Conservation (phyloP, 345 rosid species). For the Boechera stricta region DNA sequence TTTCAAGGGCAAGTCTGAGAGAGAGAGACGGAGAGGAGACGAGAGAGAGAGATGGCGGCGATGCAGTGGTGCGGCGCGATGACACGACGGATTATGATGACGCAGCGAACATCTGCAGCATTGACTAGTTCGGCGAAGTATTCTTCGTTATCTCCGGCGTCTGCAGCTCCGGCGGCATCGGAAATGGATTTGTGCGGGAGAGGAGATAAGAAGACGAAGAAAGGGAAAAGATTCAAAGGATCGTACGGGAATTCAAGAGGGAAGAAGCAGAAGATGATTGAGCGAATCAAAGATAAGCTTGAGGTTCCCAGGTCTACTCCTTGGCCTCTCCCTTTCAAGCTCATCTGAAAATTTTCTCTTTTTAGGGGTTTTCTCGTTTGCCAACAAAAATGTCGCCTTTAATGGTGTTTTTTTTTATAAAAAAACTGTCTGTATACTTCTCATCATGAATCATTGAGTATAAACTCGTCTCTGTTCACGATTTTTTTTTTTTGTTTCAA, state of each 20-base stretch:
- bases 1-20: neutral
- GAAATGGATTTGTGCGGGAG: slow-evolving; percentile 74
- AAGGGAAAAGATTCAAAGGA: slow-evolving; percentile 90
- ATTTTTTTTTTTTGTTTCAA: neutral
- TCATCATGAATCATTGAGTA: slow-evolving; percentile 19
- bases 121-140: slow-evolving; percentile 3
- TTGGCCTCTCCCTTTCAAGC: slow-evolving; percentile 99
- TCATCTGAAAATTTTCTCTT: slow-evolving; percentile 54
- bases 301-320: slow-evolving; percentile 99
- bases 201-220: slow-evolving; percentile 93
- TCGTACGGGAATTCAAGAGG: slow-evolving; percentile 88
- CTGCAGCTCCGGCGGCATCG: slow-evolving; percentile 32
- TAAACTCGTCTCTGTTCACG: slow-evolving; percentile 15
- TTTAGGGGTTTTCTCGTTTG: slow-evolving; percentile 7
- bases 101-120: slow-evolving; percentile 42
- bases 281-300: slow-evolving; percentile 84
- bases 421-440: neutral
- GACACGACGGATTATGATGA: slow-evolving; percentile 60
- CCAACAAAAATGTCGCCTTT: slow-evolving; percentile 6
- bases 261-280: slow-evolving; percentile 89
- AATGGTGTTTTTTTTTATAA: neutral
- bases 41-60: slow-evolving; percentile 52
- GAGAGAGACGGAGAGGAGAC: slow-evolving; percentile 8
- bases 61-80: slow-evolving; percentile 68
- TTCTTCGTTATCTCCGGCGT: slow-evolving; percentile 32